Evolutionary conservation across 2,329 filamentous ascomycete genomes (phyloP), one percentile per base, ranked within the genome.

Genomic region (Claviceps sp.): DNA sequence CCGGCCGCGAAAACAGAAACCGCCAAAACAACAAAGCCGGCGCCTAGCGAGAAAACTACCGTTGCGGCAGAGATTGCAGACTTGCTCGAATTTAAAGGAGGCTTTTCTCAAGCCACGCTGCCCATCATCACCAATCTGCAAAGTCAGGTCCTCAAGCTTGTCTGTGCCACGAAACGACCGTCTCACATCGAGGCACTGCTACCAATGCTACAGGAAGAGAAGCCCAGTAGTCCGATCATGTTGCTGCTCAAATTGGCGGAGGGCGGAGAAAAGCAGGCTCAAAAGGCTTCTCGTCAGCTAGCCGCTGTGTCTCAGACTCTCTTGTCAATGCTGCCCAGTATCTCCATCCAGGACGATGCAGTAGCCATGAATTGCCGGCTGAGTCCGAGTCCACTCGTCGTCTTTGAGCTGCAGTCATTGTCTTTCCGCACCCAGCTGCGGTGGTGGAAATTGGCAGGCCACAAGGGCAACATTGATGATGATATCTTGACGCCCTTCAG

Each of bases 401-500:
- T 78, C 1, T 75, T 89, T 48, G 74, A 78, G 55, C 64, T 89
- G 1, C 85, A 89, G 58, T 68, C 73, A 1, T 64, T 86, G 1
- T 84, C 81, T 10, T 73, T 90, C 41, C 72, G 74, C 24, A 70
- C 76, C 7, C 76, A 84, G 34, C 65, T 82, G n/a, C 68, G 71
- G 43, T 87, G 81, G 76, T 89, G 85, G 84, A 70, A 66, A 43
- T 60, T 87, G 53, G 76, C 76, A 6, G 72, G 74, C 1, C 82
- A 87, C 58, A 64, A 75, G 54, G 77, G 76, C 1, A 75, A 84
- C 53, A 62, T 76, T 4, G 76, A 81, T 39, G 81, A 80, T 52
- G 84, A 89, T 14, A 65, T 89, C 6, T 60, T 84, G n/a, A 71
- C 78, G 1, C 84, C 85, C 0, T 76, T 87, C 48, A 73, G 76